These are phyloP conservation scores for Aspergillus unguis DNA, from an alignment of 2,329 filamentous ascomycete genomes.

Conservation along the genomic window DNA sequence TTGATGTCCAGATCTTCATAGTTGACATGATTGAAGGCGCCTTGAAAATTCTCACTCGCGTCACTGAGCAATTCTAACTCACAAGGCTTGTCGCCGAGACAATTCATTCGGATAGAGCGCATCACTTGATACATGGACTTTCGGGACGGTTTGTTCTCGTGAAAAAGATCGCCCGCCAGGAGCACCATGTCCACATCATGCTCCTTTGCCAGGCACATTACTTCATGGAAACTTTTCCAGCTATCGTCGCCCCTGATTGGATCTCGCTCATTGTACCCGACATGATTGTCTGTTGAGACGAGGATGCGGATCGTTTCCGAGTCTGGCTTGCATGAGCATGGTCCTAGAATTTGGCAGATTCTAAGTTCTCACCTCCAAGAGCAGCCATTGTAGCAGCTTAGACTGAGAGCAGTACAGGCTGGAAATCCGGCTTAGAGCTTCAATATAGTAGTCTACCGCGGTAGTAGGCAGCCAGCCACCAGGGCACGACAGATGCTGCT, in stretches of 20 bases:
- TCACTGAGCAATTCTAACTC: slow-evolving; percentile 94
- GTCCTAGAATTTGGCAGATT: background rate
- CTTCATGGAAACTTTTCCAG: slow-evolving; percentile 93
- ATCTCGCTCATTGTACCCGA: slow-evolving; percentile 92
- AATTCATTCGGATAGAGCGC: slow-evolving; percentile 88
- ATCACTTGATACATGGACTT: slow-evolving; percentile 98
- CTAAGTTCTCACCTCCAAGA: slow-evolving; percentile 24
- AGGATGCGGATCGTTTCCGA: slow-evolving; percentile 91
- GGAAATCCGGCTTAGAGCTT: background rate
- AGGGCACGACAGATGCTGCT: background rate
- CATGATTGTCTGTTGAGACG: slow-evolving; percentile 94
- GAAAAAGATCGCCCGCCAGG: slow-evolving; percentile 90
- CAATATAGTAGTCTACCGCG: background rate
- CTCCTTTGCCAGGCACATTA: slow-evolving; percentile 81
- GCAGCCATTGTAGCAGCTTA: slow-evolving; percentile 22
- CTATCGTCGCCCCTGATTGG: slow-evolving; percentile 93
- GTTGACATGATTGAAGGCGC: slow-evolving; percentile 89
- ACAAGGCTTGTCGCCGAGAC: slow-evolving; percentile 90
- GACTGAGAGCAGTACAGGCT: background rate
- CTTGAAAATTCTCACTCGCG: slow-evolving; percentile 83
- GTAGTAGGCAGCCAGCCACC: slow-evolving; percentile 4
- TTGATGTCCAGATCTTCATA: slow-evolving; percentile 98
- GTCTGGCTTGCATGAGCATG: slow-evolving; percentile 32
- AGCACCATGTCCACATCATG: slow-evolving; percentile 97
- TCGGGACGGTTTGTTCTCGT: slow-evolving; percentile 94